Evolutionary conservation across 2,329 filamentous ascomycete genomes (phyloP), one percentile per base, ranked within the genome.

Genomic region (Verticillium nonalfalfae): DNA sequence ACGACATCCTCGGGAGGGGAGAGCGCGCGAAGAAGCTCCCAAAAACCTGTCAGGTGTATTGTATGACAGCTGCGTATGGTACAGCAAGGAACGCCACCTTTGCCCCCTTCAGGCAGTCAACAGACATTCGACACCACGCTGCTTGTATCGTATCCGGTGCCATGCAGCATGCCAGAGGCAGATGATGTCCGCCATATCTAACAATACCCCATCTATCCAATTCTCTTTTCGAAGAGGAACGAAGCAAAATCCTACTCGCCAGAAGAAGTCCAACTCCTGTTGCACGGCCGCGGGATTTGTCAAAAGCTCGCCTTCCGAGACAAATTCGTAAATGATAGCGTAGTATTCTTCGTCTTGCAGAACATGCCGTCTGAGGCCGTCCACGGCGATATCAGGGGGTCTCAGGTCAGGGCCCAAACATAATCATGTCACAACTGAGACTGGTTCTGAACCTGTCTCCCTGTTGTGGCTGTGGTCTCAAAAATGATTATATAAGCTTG

Each of bases 101-200:
- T 36, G 4, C 35, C 35, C 35, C 35, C 35, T 36, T 36, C 35
- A 36, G 4, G 35, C 35, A 36, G 35, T 36, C 35, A 36, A 36
- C 35, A 36, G 35, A 36, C 2, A 3, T 2, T 36, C 35, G 35
- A 5, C 35, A 5, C 4, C 4, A 36, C 35, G 4, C 4, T 5
- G 35, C 35, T 36, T 36, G 35, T 36, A 36, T 36, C 35, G 35
- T 36, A 5, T 36, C 2, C 2, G 4, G 35, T 36, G 35, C 35
- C 35, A 36, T 4, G 35, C 35, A 36, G 34, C 18, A 18, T 57
- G 36, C 59, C 59, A 60, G 31, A 54, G 59, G 39, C 54, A 57
- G 13, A 60, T 36, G 14, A 60, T 52, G 40, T 60, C 59, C 15
- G 59, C 54, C 36, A 60, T 60, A 21, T 60, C 59, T 18, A 60